Evolutionary conservation across 306 rosid species (phyloP).

Genomic region (Calophaca sinica): DNA sequence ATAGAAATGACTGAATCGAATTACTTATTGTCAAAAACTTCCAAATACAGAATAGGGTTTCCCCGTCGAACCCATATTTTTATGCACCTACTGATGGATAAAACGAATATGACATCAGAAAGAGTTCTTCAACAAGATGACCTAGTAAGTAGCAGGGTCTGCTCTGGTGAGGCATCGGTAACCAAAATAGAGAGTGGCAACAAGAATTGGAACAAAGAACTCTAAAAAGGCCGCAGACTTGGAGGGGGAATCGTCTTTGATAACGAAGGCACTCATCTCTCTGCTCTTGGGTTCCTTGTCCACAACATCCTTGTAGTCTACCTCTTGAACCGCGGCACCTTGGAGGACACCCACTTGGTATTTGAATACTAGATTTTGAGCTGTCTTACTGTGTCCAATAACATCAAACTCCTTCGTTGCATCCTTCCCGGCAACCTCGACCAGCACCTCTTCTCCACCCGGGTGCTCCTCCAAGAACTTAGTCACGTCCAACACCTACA

Average conservation of each 20-base stretch:
- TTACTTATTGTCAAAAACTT: background rate
- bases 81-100: background rate
- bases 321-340: conserved; percentile 52
- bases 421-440: conserved; percentile 63
- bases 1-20: background rate
- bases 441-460: conserved; percentile 67
- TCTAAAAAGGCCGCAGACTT: conserved; percentile 43
- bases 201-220: conserved; percentile 54
- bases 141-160: background rate
- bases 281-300: conserved; percentile 45
- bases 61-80: background rate
- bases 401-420: conserved; percentile 63
- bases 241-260: conserved; percentile 48
- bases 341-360: conserved; percentile 66
- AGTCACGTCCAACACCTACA: conserved; percentile 66
- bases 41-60: background rate
- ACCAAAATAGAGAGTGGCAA: conserved; percentile 57
- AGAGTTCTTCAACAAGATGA: no score
- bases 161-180: conserved; percentile 48
- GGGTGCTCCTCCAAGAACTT: conserved; percentile 70
- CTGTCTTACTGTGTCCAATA: conserved; percentile 66
- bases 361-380: conserved; percentile 51
- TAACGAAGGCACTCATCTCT: conserved; percentile 68
- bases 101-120: no score
- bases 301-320: conserved; percentile 41